Base-by-base conservation (phyloP, 2,329 filamentous ascomycete species). In the Colletotrichum kahawae region DNA sequence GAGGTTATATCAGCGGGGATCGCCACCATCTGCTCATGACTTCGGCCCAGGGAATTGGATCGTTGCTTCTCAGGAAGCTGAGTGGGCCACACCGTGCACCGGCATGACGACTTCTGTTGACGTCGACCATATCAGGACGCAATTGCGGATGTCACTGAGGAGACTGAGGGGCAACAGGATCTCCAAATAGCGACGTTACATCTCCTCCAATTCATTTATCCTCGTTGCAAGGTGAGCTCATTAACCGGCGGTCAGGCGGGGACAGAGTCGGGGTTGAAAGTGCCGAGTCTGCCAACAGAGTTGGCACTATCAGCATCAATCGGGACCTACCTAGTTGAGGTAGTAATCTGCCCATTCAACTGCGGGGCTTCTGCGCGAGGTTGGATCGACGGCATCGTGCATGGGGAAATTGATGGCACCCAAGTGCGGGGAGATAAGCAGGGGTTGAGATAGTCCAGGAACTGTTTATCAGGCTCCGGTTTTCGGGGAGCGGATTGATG, bases 351-450 rank as follows among this genome's bases (percentile, higher is more conserved):
- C 64, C 56, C 43, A 48, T 51, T 24, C 12, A 27, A 63, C 38
- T 59, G 60, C 38, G 48, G 62, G 68, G 33, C 31, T 33, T 18
- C 51, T 13, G 21, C 31, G 51, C 6, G n/a, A 29, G 27, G 38
- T 54, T 60, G 68, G 62, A 67, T 71, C 27, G 54, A 31, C 48
- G 43, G 24, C 60, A 59, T 51, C 54, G 34, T 57, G 51, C 33
- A 57, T 36, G 48, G 31, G 48, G 10, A 14, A 54, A 66, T 54
- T 24, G 62, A 36, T 34, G 31, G 51, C n/a, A 13, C 51, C 24
- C 34, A 57, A 12, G 18, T 65, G 36, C 67, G 24, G 60, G 71
- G 72, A 75, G 72, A 75, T 75, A 75, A 72, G 72, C 72, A 67
- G 70, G 72, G 72, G 69, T 75, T 3, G 29, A 24, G 56, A 71